Evolutionary conservation across 352 stramenopile species (phyloP).

Genomic region (Phytophthora rubi): DNA sequence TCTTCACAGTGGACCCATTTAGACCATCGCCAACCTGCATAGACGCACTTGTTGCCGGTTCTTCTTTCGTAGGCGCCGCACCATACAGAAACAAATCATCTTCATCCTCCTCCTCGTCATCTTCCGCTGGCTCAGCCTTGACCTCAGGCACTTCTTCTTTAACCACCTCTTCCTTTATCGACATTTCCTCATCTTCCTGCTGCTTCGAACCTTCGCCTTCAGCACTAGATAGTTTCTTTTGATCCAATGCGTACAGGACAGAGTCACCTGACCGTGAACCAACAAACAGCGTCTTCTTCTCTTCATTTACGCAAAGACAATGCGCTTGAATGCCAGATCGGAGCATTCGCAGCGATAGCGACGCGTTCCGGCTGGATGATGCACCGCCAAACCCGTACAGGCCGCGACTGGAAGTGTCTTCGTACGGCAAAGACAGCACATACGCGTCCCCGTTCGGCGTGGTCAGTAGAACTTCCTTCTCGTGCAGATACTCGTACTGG

Average conservation of each 20-base stretch:
- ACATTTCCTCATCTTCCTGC: slow-evolving; percentile 25
- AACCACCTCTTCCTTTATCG: slow-evolving; percentile 34
- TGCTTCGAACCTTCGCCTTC: slow-evolving; percentile 22
- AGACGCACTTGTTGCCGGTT: slow-evolving; percentile 7
- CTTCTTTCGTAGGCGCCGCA: slow-evolving; percentile 42
- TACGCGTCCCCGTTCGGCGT: slow-evolving; percentile 68
- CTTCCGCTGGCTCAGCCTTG: slow-evolving; percentile 31
- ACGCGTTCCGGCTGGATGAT: slow-evolving; percentile 34
- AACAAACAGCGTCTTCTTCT: slow-evolving; percentile 76
- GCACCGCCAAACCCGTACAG: slow-evolving; percentile 36
- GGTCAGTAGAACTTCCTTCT: slow-evolving; percentile 76
- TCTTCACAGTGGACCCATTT: slow-evolving; percentile 26
- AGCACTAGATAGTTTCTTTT: slow-evolving; percentile 40
- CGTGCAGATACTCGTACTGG: slow-evolving; percentile 66
- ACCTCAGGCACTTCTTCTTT: slow-evolving; percentile 21
- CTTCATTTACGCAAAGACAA: slow-evolving; percentile 69
- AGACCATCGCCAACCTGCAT: slow-evolving; percentile 4
- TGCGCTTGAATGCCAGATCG: slow-evolving; percentile 51
- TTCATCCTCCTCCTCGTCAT: slow-evolving; percentile 70
- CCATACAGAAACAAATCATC: slow-evolving; percentile 83
- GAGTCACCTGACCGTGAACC: slow-evolving; percentile 85
- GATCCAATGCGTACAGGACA: slow-evolving; percentile 65
- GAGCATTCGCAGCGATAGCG: slow-evolving; percentile 65
- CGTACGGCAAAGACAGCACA: slow-evolving; percentile 65
- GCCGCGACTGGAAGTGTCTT: slow-evolving; percentile 51